Percentiles rank a stretch among this genome's conserved stretches.
Conservation (phyloP, 768 basidiomycete genomes). For the Leccinum longicurvipes region DNA sequence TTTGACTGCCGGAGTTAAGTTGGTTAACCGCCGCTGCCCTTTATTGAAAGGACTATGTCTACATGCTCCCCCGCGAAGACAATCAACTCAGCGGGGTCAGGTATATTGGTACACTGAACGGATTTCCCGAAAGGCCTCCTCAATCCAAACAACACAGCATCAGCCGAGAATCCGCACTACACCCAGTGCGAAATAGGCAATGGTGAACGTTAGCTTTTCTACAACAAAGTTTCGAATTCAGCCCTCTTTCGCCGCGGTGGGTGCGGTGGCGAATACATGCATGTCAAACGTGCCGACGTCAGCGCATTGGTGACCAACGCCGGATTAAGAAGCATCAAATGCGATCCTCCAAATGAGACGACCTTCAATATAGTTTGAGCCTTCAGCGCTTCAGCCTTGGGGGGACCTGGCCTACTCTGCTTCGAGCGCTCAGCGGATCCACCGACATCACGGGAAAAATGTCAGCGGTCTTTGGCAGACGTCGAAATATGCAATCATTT, state of each 20-base stretch:
- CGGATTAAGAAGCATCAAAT: not conserved
- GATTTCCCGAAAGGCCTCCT: not conserved
- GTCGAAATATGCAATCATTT: not conserved
- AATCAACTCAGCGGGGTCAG: not conserved
- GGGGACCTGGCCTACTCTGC: not conserved
- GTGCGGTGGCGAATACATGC: not conserved
- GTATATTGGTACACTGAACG: not conserved
- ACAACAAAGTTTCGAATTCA: not conserved
- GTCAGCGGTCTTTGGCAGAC: not conserved
- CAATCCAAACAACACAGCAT: not conserved
- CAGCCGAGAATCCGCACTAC: not conserved
- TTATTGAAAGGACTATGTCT: not conserved
- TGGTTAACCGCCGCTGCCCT: not conserved
- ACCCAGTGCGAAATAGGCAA: not conserved
- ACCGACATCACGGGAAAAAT: slow-evolving; percentile 1
- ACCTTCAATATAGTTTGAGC: not conserved
- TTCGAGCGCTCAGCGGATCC: not conserved
- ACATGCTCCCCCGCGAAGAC: not conserved
- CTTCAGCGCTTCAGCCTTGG: not conserved
- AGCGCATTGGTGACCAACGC: not conserved
- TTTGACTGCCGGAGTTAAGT: not conserved
- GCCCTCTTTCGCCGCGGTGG: not conserved
- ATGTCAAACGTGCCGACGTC: not conserved
- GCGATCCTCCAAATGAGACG: not conserved
- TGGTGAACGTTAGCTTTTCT: not conserved